Conservation (phyloP, 768 basidiomycete species). For the Boletus rufocinnamomeus region DNA sequence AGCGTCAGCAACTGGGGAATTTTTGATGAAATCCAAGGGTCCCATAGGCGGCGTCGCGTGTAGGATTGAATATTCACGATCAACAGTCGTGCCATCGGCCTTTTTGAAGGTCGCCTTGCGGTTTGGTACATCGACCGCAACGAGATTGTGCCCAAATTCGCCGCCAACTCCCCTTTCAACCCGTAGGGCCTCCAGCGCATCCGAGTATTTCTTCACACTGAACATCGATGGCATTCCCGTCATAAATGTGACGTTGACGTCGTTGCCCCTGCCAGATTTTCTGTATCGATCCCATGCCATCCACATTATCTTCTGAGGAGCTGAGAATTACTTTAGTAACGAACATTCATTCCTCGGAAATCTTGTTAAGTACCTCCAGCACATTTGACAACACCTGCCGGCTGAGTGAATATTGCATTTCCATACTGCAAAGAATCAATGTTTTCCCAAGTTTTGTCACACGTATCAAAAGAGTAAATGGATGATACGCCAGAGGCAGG, state of each 20-base stretch:
- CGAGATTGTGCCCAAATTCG: slow-evolving; percentile 80
- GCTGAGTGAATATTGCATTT: slow-evolving; percentile 93
- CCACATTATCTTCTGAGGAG: slow-evolving; percentile 95
- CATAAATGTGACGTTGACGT: slow-evolving; percentile 74
- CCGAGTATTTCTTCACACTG: slow-evolving; percentile 93
- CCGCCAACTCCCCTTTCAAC: slow-evolving; percentile 79
- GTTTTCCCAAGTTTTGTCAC: slow-evolving; percentile 86
- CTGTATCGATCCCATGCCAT: slow-evolving; percentile 88
- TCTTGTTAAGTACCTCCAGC: slow-evolving; percentile 63
- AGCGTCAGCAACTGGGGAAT: slow-evolving; percentile 74
- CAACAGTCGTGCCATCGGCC: slow-evolving; percentile 64
- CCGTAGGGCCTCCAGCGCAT: slow-evolving; percentile 78
- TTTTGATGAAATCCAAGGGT: slow-evolving; percentile 77
- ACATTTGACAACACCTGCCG: slow-evolving; percentile 90
- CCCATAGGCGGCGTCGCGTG: slow-evolving; percentile 95
- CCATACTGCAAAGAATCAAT: slow-evolving; percentile 76
- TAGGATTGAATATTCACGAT: slow-evolving; percentile 77
- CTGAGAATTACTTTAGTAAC: slow-evolving; percentile 38
- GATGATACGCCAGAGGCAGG: slow-evolving; percentile 81
- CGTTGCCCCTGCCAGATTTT: slow-evolving; percentile 55
- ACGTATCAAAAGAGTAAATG: slow-evolving; percentile 89
- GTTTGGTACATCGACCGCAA: slow-evolving; percentile 67
- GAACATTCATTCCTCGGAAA: neutral
- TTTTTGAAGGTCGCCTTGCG: slow-evolving; percentile 86
- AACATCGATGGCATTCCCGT: slow-evolving; percentile 97